Evolutionary conservation across 257 asterid species (phyloP), one percentile per base, ranked within the genome.

Genomic region (Mitragyna speciosa): DNA sequence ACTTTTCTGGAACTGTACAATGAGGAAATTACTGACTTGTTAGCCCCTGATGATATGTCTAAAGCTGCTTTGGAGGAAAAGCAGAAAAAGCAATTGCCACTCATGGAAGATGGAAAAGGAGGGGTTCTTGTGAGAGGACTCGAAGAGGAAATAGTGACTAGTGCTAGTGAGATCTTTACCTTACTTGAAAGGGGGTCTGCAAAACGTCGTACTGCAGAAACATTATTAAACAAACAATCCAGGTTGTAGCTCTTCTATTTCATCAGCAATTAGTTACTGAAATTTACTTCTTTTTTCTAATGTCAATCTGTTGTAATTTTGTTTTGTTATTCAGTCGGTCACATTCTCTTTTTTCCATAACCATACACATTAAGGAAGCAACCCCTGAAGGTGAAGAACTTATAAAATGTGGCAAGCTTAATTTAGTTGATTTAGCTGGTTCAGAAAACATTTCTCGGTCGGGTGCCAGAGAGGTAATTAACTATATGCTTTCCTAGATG

Each of bases 371-470:
- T 79, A 94, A 92, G 89, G 98, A 94, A 87, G 87, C 96, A 28
- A 94, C 97, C 28, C 92, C 97, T 77, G 98, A 94, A 84, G 98
- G 97, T 6, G 98, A 94, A 89, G 98, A 94, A 75, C 89, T 94
- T 45, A 91, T 94, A 73, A 94, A 94, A 85, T 90, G 97, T 75
- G 98, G 98, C 78, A 94, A 94, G 90, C 87, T 94, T 77, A 94
- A 94, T 83, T 84, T 92, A 87, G 98, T 94, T 56, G 98, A 94
- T 82, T 87, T 94, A 84, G 98, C 96, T 79, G 98, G 98, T 84
- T 94, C 98, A 3, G 98, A 94, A 78, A 94, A 94, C 83, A 92
- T 94, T 66, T 94, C 97, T 41, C 92, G 97, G 67, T 94, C 98
- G 84, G 98, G 98, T 70, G 98, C 98, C 41, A 88, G 95, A 80